Conservation (phyloP, 176 grass and related monocot genomes). For the Avena eriantha region DNA sequence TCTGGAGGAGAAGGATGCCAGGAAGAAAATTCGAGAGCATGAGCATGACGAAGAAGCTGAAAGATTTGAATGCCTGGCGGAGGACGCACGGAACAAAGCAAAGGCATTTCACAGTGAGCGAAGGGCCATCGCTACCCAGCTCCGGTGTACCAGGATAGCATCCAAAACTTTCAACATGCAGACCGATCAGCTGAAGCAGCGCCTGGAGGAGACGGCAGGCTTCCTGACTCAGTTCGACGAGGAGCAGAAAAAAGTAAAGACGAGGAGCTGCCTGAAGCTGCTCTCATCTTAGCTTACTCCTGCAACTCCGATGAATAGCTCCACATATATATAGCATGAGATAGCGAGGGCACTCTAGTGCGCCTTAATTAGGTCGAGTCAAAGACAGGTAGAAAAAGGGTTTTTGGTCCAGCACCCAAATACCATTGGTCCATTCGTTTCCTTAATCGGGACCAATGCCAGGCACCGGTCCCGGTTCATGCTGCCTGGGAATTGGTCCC, state of each 20-base stretch:
- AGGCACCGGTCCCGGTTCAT: too few species aligned
- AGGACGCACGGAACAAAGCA: not conserved
- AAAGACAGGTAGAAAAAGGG: too few species aligned
- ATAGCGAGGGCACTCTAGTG: too few species aligned
- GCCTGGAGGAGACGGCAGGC: not conserved
- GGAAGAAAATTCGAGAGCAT: accelerated
- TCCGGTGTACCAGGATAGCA: not conserved
- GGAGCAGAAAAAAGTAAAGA: not conserved
- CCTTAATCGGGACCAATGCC: too few species aligned
- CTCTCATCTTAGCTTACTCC: not conserved
- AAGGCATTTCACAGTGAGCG: not conserved
- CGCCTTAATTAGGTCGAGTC: too few species aligned
- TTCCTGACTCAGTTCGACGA: not conserved
- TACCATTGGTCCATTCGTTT: too few species aligned
- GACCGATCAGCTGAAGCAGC: not conserved
- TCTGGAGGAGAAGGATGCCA: not conserved
- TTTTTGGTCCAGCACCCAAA: too few species aligned
- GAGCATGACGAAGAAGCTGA: not conserved
- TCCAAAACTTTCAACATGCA: not conserved
- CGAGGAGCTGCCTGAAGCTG: not conserved
- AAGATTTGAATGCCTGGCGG: not conserved
- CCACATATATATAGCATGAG: too few species aligned
- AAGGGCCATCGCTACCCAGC: too few species aligned
- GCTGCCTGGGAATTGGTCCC: too few species aligned
- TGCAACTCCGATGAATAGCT: not conserved